Evolutionary conservation across 768 basidiomycete genomes (phyloP), one percentile per base, ranked within the genome.

Genomic region (Russula abietina): DNA sequence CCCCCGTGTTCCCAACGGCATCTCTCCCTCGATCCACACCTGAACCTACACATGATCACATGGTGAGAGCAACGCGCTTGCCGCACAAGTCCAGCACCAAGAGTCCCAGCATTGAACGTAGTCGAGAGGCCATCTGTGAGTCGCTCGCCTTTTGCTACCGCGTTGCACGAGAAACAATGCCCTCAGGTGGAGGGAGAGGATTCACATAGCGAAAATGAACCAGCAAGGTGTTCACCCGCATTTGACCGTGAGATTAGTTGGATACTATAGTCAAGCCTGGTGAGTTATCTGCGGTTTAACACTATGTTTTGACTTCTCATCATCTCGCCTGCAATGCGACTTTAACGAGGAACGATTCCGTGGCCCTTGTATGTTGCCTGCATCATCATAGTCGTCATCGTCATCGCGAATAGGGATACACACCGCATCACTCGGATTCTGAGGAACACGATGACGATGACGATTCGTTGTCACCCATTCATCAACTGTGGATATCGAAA

Each of bases 251-350:
- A 85, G 68, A 81, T 79, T 50, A 92, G 89, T 69, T 92, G 89
- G 89, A 77, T 89, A n/a, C n/a, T n/a, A n/a, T n/a, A 41, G 88
- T 87, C 46, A 83, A 85, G 52, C 86, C 81, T 71, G 84, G 89
- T 89, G 68, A 68, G 83, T 76, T 46, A 32, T n/a, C 8, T 48
- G 46, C 45, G 11, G 33, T 46, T 36, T n/a, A 11, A 26, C 24
- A 0, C 39, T 16, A 41, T 59, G n/a, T n/a, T n/a, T n/a, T n/a
- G n/a, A n/a, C 8, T 24, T 38, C 55, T 43, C 24, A 49, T 63
- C 38, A 54, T 48, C n/a, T 26, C 24, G 56, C 49, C 39, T 38
- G 57, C 52, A 68, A 65, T n/a, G n/a, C n/a, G n/a, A n/a, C n/a
- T n/a, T n/a, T n/a, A n/a, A n/a, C n/a, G n/a, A n/a, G n/a, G n/a